Evolutionary conservation across 2,329 filamentous ascomycete genomes (phyloP).

Genomic region (Aspergillus novoparasiticus): DNA sequence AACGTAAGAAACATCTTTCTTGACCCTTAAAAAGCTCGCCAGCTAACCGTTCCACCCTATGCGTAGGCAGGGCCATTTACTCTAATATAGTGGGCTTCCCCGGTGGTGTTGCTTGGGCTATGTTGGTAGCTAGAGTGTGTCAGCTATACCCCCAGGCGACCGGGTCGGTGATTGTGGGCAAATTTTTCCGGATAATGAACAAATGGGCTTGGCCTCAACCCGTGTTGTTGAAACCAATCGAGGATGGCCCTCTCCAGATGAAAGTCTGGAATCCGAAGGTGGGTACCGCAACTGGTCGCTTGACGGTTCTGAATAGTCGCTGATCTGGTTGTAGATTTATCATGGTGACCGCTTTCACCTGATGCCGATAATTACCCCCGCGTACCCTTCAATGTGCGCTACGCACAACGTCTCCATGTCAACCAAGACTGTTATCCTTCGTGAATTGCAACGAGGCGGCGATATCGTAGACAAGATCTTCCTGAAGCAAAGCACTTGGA

Average conservation of each 20-base stretch:
- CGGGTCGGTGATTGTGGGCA: conserved; percentile 82
- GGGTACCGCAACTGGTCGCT: conserved; percentile 25
- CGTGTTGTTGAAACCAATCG: conserved; percentile 85
- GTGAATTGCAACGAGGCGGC: conserved; percentile 77
- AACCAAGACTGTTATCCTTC: conserved; percentile 79
- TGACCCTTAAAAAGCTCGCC: not conserved
- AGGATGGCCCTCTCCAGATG: conserved; percentile 77
- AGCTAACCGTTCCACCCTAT: not conserved
- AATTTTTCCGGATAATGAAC: conserved; percentile 91
- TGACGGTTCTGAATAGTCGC: not conserved
- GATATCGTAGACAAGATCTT: conserved; percentile 80
- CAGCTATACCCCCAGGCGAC: conserved; percentile 94
- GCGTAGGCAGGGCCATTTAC: conserved; percentile 76
- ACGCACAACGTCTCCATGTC: conserved; percentile 92
- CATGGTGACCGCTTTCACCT: conserved; percentile 79
- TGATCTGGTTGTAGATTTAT: conserved; percentile 61
- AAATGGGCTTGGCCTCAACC: conserved; percentile 94
- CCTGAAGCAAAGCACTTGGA: conserved; percentile 75
- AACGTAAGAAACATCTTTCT: conserved; percentile 51
- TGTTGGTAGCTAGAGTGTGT: conserved; percentile 93
- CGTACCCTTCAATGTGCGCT: conserved; percentile 96
- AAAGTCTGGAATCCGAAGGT: conserved; percentile 94
- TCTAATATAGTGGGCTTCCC: conserved; percentile 96
- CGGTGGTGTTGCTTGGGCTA: conserved; percentile 96
- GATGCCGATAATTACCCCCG: conserved; percentile 98